A percentile compares a stretch with the other conserved stretches of the same genome.
Conservation (phyloP, 805 yeast genomes). For the Saturnispora quitensis region DNA sequence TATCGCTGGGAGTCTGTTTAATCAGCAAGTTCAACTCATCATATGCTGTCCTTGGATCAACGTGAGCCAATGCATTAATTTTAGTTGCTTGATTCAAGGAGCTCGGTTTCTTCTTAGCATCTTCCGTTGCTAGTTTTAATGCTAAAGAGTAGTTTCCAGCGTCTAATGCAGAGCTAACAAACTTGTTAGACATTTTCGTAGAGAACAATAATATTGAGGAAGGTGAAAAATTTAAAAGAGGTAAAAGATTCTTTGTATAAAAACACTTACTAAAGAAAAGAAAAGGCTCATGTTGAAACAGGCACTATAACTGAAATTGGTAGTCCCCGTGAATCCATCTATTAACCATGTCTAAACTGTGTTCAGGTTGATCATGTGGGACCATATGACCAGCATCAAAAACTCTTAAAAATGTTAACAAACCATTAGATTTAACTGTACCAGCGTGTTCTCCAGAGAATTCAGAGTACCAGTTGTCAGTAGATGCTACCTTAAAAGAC, state of each 20-base stretch:
- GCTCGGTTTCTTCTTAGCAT: constrained; percentile 47
- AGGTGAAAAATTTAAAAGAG: neutral
- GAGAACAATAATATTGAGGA: neutral
- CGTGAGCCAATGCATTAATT: constrained; percentile 28
- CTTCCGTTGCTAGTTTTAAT: constrained; percentile 35
- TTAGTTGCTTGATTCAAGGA: constrained; percentile 44
- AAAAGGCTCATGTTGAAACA: neutral
- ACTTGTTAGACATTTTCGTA: constrained; percentile 17
- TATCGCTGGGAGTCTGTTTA: constrained; percentile 43
- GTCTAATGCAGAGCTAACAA: constrained; percentile 19
- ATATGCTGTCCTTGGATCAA: constrained; percentile 28
- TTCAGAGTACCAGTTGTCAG: constrained; percentile 22
- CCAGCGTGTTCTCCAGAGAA: constrained; percentile 27
- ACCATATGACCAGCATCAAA: constrained; percentile 96
- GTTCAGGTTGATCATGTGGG: constrained; percentile 79
- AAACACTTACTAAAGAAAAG: neutral
- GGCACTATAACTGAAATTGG: constrained; percentile 6
- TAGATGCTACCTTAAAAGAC: constrained; percentile 14
- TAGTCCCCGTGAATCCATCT: constrained; percentile 74
- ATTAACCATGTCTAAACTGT: constrained; percentile 72
- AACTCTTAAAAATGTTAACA: constrained; percentile 73
- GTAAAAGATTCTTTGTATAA: neutral
- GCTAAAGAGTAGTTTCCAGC: constrained; percentile 49
- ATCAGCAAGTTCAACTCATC: constrained; percentile 25
- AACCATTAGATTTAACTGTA: constrained; percentile 38